phyloP scores from a whole-genome alignment of 164 flowering plant species.

The grape (Vitis vinifera) region DNA sequence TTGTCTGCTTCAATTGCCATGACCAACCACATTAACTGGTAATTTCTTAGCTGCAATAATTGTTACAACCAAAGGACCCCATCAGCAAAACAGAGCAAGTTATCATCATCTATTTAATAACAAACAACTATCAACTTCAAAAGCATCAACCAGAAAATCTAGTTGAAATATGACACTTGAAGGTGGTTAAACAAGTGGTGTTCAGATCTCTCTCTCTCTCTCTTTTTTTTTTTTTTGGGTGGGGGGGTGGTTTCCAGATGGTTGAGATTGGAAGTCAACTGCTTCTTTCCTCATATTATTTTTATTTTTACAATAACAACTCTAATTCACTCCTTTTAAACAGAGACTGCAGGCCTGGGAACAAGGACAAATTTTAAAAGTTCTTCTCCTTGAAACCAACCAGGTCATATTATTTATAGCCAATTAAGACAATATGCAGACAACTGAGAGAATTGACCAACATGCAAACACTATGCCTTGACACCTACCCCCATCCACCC shows the following conservation, averaged over 20 bases:
- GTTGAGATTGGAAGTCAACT: too few relatives aligned
- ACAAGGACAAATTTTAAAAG: background rate
- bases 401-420: background rate
- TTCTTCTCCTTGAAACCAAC: background rate
- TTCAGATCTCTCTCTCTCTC: too few relatives aligned
- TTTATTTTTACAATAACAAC: too few relatives aligned
- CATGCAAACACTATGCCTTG: background rate
- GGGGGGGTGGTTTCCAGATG: too few relatives aligned
- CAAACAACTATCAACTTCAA: background rate
- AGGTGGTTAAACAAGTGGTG: too few relatives aligned
- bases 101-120: background rate
- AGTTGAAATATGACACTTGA: too few relatives aligned
- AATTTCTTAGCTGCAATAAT: conserved; percentile 69
- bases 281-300: too few relatives aligned
- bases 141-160: background rate
- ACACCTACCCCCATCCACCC: too few relatives aligned
- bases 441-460: background rate
- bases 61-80: background rate
- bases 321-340: too few relatives aligned
- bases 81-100: too few relatives aligned
- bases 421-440: background rate
- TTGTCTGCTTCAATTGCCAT: conserved; percentile 74
- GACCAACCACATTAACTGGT: conserved; percentile 59
- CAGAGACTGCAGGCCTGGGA: too few relatives aligned
- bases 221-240: too few relatives aligned